A percentile compares a stretch with the other conserved stretches of the same genome.
These are phyloP conservation scores for Terfezia claveryi DNA, from an alignment of 495 filamentous ascomycete genomes.

Conservation along the genomic window DNA sequence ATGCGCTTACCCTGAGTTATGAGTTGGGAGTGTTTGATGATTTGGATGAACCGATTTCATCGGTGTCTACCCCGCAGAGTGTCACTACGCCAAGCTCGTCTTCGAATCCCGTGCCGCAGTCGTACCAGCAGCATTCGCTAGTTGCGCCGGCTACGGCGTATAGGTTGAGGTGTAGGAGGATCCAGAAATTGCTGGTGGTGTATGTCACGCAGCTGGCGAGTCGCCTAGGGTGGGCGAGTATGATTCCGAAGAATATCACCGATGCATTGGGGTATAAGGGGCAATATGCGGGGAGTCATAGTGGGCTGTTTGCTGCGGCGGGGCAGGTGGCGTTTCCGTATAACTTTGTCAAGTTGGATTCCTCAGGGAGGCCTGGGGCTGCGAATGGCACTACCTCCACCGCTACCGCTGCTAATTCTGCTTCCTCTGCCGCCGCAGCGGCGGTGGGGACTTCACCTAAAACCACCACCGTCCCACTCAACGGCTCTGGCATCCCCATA, in stretches of 20 bases:
- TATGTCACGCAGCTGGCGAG: slow-evolving; percentile 82
- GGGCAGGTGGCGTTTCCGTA: background rate
- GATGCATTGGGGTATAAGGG: slow-evolving; percentile 10
- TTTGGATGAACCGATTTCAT: slow-evolving; percentile 36
- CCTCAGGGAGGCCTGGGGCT: background rate
- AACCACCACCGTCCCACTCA: background rate
- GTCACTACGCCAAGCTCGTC: background rate
- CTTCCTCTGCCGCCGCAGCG: background rate
- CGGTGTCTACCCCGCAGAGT: slow-evolving; percentile 3
- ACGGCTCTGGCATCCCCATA: background rate
- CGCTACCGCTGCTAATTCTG: background rate
- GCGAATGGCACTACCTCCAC: background rate
- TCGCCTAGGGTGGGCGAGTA: slow-evolving; percentile 79
- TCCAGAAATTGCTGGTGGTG: slow-evolving; percentile 66
- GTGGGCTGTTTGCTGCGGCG: background rate
- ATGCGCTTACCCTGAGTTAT: slow-evolving; percentile 68
- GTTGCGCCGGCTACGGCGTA: slow-evolving; percentile 36
- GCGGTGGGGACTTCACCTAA: background rate
- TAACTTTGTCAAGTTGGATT: background rate
- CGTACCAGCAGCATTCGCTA: slow-evolving; percentile 11
- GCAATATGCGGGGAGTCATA: background rate
- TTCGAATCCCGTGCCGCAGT: background rate
- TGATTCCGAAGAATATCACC: slow-evolving; percentile 51
- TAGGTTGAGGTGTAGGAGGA: slow-evolving; percentile 52
- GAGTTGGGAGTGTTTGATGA: slow-evolving; percentile 90